Evolutionary conservation across 108 stramenopile genomes (phyloP).

Genomic region (Discostella stelligeroides): DNA sequence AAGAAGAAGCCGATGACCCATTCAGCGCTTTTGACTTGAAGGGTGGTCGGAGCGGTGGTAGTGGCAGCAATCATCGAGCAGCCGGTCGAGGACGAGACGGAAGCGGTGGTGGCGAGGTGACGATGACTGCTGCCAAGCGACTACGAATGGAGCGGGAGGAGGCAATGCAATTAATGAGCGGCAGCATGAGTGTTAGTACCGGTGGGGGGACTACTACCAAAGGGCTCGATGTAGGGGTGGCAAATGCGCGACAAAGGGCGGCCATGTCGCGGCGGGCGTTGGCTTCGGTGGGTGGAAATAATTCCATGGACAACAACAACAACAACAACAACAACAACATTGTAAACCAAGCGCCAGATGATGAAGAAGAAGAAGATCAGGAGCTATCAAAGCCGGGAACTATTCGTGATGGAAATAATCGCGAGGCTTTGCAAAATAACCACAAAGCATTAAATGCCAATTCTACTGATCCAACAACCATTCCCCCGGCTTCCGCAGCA

Average conservation of each 20-base stretch:
- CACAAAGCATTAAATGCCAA: conserved; percentile 28
- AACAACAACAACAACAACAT: neutral
- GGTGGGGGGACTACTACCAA: neutral
- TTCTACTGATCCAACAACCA: conserved; percentile 2
- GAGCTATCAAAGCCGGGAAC: neutral
- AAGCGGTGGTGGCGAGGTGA: neutral
- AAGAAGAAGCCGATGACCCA: conserved; percentile 30
- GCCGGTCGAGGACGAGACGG: conserved; percentile 7
- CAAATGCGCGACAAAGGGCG: conserved; percentile 41
- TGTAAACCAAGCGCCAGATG: neutral
- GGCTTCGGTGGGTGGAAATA: conserved; percentile 39
- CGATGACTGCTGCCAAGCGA: conserved; percentile 56
- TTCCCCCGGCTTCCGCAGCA: conserved; percentile 11
- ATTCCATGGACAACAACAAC: neutral
- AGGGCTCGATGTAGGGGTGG: conserved; percentile 20
- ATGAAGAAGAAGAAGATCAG: neutral
- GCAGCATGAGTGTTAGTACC: conserved; percentile 10
- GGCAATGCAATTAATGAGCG: conserved; percentile 35
- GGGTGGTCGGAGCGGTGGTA: neutral
- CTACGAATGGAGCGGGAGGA: conserved; percentile 56
- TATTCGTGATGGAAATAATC: neutral
- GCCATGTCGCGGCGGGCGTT: conserved; percentile 35
- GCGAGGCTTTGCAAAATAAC: conserved; percentile 4
- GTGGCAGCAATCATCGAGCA: neutral
- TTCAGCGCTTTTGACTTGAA: conserved; percentile 20